These are phyloP conservation scores for Linnemannia exigua DNA, from an alignment of 192 early-diverging fungal genomes.

Conservation along the genomic window DNA sequence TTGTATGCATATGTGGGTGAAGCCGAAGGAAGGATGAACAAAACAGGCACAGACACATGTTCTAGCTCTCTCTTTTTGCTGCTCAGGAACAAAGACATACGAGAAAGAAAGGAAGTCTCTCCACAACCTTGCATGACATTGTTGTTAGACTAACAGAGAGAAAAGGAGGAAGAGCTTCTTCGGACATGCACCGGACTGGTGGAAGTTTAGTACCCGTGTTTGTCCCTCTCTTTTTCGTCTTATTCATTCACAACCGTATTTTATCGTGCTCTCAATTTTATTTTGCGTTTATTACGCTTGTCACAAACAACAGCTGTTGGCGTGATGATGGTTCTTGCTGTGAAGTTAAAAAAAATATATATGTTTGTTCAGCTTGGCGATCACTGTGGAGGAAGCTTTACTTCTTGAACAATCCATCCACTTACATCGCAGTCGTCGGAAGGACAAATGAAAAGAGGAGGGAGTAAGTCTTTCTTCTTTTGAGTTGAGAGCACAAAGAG, in stretches of 20 bases:
- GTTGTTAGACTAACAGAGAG: not conserved
- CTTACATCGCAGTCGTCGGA: not conserved
- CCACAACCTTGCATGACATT: not conserved
- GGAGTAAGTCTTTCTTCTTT: not conserved
- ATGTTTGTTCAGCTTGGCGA: not conserved
- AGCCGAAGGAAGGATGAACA: not conserved
- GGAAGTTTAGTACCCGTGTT: not conserved
- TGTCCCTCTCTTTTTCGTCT: not conserved
- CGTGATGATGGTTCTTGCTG: not conserved
- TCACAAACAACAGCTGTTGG: not conserved
- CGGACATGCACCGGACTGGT: slow-evolving; percentile 19
- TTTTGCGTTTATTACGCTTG: not conserved
- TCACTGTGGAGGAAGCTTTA: not conserved
- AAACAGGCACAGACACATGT: slow-evolving; percentile 6
- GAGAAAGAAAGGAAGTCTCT: not conserved
- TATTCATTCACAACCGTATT: too few relatives aligned
- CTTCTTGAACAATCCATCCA: not conserved
- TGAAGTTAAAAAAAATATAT: not conserved
- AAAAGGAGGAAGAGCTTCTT: not conserved
- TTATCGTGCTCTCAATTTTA: not conserved
- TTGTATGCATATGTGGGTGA: not conserved
- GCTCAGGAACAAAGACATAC: not conserved
- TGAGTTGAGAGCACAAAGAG: not conserved
- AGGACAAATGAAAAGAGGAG: not conserved
- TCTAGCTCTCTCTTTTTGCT: not conserved